Conservation (phyloP, 192 early-diverging fungal species). For the Podochytrium sp. region DNA sequence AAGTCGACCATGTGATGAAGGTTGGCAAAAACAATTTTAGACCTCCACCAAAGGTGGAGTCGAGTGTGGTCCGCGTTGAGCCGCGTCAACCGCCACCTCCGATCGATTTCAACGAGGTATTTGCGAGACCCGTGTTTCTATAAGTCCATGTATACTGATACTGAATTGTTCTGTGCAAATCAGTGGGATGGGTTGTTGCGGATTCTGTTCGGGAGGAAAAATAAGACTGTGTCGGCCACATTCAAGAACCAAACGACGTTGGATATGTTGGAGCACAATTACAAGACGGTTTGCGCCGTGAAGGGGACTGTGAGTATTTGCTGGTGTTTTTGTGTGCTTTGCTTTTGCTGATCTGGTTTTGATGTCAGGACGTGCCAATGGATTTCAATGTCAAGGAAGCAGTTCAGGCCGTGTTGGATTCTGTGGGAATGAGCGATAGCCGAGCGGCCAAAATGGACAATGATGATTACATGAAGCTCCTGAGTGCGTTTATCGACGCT, state of each 20-base stretch:
- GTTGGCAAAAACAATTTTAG: conserved; percentile 97
- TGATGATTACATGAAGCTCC: conserved; percentile 91
- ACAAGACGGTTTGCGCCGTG: conserved; percentile 88
- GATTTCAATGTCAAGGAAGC: conserved; percentile 88
- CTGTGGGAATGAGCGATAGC: conserved; percentile 66
- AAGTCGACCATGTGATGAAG: conserved; percentile 97
- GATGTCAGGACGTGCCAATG: conserved; percentile 35
- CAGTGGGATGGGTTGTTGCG: conserved; percentile 96
- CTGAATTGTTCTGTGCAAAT: too few relatives aligned
- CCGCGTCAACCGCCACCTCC: conserved; percentile 93
- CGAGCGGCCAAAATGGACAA: conserved; percentile 92
- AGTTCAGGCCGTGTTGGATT: conserved; percentile 75
- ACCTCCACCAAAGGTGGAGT: conserved; percentile 96
- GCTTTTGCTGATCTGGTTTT: background rate
- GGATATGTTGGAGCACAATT: conserved; percentile 94
- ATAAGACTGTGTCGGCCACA: conserved; percentile 89
- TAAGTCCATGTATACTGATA: too few relatives aligned
- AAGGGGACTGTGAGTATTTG: conserved; percentile 61
- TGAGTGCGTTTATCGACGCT: conserved; percentile 88
- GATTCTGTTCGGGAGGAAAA: conserved; percentile 89
- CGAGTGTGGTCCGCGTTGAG: conserved; percentile 89
- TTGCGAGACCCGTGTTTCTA: too few relatives aligned
- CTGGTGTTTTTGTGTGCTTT: background rate
- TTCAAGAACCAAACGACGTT: conserved; percentile 88
- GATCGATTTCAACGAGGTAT: conserved; percentile 92